A percentile compares a stretch with the other conserved stretches of the same genome.
Evolutionary conservation across 2,329 filamentous ascomycete species (phyloP).

Genomic region (Fusarium beomiforme): DNA sequence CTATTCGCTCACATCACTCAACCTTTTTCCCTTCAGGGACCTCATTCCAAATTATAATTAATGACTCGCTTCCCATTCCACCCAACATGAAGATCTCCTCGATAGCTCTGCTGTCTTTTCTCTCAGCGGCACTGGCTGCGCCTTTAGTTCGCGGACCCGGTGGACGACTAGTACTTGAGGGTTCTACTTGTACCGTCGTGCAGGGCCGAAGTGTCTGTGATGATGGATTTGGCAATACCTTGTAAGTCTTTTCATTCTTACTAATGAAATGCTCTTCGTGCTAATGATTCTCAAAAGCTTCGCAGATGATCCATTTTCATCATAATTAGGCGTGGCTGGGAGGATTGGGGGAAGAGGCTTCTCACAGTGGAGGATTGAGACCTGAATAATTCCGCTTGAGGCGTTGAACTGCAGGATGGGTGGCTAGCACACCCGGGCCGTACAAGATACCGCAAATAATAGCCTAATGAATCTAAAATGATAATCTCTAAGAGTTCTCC

Average conservation of each 20-base stretch:
- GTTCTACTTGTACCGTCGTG: background rate
- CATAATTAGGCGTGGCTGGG: rapidly evolving
- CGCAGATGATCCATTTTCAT: constrained; percentile 11
- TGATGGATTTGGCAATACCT: constrained; percentile 18
- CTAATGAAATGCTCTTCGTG: rapidly evolving
- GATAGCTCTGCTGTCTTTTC: background rate
- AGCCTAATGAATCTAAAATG: background rate
- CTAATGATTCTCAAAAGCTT: background rate
- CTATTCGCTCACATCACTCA: background rate
- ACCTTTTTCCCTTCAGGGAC: rapidly evolving
- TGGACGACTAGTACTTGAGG: constrained; percentile 3
- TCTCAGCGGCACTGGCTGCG: background rate
- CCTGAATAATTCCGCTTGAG: background rate
- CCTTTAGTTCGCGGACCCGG: constrained; percentile 1
- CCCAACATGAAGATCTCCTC: background rate
- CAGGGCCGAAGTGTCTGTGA: constrained; percentile 20
- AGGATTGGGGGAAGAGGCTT: background rate
- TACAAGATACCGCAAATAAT: background rate
- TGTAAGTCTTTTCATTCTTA: background rate
- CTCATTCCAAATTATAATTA: background rate
- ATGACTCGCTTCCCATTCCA: background rate
- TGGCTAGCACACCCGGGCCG: background rate
- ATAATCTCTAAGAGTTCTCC: rapidly evolving
- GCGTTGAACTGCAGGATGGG: background rate
- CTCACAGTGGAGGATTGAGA: background rate